Conservation (phyloP, 2,329 filamentous ascomycete species). For the Trichoderma sp. region DNA sequence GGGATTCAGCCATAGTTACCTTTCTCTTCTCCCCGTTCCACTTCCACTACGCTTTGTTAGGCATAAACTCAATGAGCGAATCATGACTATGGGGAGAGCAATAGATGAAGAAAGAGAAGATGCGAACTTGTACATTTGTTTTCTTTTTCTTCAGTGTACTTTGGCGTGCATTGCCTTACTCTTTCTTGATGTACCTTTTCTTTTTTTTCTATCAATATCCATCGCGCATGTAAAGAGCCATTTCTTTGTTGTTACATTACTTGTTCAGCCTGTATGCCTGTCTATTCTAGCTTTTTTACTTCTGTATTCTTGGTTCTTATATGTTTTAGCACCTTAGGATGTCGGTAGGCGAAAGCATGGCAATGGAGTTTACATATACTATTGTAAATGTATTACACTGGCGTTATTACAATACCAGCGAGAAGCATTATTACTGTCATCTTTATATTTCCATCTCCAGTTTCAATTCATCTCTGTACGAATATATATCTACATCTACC, state of each 20-base stretch:
- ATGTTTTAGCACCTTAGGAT: neutral
- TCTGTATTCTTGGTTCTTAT: neutral
- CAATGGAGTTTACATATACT: slow-evolving; percentile 11
- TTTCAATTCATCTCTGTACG: neutral
- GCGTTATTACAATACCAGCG: neutral
- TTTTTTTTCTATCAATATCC: neutral
- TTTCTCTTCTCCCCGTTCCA: neutral
- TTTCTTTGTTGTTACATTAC: neutral
- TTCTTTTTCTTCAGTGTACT: neutral
- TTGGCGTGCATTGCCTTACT: neutral
- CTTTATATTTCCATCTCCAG: neutral
- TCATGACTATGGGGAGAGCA: neutral
- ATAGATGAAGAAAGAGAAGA: neutral
- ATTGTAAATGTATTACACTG: neutral
- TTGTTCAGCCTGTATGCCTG: neutral
- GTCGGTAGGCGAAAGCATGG: slow-evolving; percentile 10
- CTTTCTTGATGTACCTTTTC: neutral
- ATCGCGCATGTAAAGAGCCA: neutral
- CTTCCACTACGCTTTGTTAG: neutral
- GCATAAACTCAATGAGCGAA: neutral
- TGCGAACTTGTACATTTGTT: neutral
- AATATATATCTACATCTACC: neutral
- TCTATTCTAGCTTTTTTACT: neutral
- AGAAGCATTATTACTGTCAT: neutral
- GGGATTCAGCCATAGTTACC: neutral